Base-by-base conservation (phyloP, 129 eudicot species). In the Kitagawia praeruptora region DNA sequence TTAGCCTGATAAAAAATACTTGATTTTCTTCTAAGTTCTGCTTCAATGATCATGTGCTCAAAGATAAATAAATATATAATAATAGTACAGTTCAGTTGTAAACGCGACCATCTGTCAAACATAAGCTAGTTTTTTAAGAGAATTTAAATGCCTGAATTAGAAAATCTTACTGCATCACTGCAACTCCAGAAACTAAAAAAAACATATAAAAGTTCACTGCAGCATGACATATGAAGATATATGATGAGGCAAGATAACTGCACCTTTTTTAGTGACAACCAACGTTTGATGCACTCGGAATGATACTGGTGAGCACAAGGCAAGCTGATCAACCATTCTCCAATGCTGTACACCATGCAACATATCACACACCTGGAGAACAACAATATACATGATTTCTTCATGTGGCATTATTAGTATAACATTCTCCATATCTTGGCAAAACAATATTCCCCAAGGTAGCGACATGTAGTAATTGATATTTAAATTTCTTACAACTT, bases 241-340 rank as follows among this genome's bases (percentile, higher is more conserved):
- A 21, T 9, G 34, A 70, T 6, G 11, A 70, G 19, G 15, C 7
- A 74, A 71, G 34, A 77, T n/a, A 15, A 46, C n/a, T 21, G 42
- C 85, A 93, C 98, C 89, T 87, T 93, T 14, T 79, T 89, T 23
- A 76, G 74, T 74, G 75, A 85, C 89, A 93, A 82, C 93, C 98
- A 90, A 23, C 80, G 84, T n/a, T 21, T 84, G 49, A 93, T 89
- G 82, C 98, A 93, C 10, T 85, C 64, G 12, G 84, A 48, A 85
- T 93, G 98, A 89, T 88, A 93, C 44, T 74, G 87, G 80, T 93
- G 98, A n/a, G 76, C 77, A 72, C 98, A 93, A 82, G 98, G 98
- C 89, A 93, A 84, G 49, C 80, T 87, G 76, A 78, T 90, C 84
- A 93, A 63, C 77, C 78, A 81, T 42, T 81, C 86, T 8, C 93